Percentiles rank a stretch among this genome's conserved stretches.
phyloP scores from a whole-genome alignment of 108 stramenopile species.

The Stephanodiscus triporus region DNA sequence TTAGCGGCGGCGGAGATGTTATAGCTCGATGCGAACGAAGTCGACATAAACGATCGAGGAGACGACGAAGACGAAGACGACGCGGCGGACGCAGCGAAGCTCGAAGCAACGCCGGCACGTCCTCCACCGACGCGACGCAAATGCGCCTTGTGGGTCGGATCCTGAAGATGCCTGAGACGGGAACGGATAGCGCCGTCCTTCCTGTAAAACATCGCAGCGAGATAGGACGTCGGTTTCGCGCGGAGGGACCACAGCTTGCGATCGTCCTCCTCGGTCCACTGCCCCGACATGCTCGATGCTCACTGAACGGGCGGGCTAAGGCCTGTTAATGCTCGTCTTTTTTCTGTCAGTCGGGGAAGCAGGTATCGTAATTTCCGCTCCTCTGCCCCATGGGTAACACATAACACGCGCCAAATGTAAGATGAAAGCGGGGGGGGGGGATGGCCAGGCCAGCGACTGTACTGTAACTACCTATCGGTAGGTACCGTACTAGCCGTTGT shows the following conservation, averaged over 20 bases:
- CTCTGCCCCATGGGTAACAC: too few species aligned
- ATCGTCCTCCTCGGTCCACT: constrained; percentile 15
- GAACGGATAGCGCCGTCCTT: constrained; percentile 13
- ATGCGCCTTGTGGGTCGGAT: constrained; percentile 23
- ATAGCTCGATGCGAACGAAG: not conserved
- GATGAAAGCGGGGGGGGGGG: too few species aligned
- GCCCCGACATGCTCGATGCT: constrained; percentile 6
- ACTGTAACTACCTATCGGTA: too few species aligned
- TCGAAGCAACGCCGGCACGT: not conserved
- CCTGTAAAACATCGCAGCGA: constrained; percentile 4
- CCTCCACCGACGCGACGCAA: not conserved
- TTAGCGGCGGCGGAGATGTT: not conserved
- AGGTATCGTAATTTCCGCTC: too few species aligned
- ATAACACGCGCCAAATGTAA: too few species aligned
- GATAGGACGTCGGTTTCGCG: constrained; percentile 12
- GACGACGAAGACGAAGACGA: not conserved
- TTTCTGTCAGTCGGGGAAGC: too few species aligned
- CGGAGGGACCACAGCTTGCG: constrained; percentile 16
- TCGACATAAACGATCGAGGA: not conserved
- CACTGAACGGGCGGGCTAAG: too few species aligned
- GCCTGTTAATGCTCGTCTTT: too few species aligned
- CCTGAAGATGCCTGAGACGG: constrained; percentile 20
- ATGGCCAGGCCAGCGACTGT: too few species aligned
- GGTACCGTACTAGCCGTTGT: too few species aligned
- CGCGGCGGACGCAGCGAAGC: not conserved